These are phyloP conservation scores for Penstemon davidsonii DNA, from an alignment of 257 asterid genomes.

Conservation along the genomic window DNA sequence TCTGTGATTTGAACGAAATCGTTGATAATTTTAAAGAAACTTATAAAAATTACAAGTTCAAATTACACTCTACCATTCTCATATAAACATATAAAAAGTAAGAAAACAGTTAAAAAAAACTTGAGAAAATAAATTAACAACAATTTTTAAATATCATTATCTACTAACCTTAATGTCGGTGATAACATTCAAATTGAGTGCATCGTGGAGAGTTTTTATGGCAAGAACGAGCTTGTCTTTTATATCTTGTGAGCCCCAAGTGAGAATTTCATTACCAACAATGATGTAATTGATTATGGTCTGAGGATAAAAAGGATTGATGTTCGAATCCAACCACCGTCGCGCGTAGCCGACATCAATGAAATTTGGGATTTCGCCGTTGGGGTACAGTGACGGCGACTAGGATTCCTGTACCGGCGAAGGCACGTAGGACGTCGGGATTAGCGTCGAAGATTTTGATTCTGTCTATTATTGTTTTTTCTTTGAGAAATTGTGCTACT, in stretches of 20 bases:
- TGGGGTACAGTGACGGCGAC: conserved; percentile 84
- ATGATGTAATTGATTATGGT: conserved; percentile 69
- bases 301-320: conserved; percentile 61
- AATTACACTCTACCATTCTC: too few relatives aligned
- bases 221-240: conserved; percentile 72
- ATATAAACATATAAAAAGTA: too few relatives aligned
- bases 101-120: too few relatives aligned
- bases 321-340: conserved; percentile 49
- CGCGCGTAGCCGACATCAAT: conserved; percentile 48
- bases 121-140: too few relatives aligned
- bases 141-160: too few relatives aligned
- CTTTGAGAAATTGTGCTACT: conserved; percentile 73
- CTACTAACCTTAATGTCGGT: conserved; percentile 41
- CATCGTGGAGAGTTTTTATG: conserved; percentile 55
- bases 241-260: conserved; percentile 82
- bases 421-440: conserved; percentile 81
- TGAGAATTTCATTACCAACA: conserved; percentile 85
- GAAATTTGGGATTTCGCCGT: conserved; percentile 71
- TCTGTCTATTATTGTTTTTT: conserved; percentile 66
- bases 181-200: conserved; percentile 45
- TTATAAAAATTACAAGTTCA: too few relatives aligned
- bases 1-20: too few relatives aligned
- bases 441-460: conserved; percentile 74
- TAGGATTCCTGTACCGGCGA: conserved; percentile 65
- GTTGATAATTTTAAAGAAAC: too few relatives aligned